Conservation (phyloP, 257 asterid genomes). For the Solanum lignicaule region DNA sequence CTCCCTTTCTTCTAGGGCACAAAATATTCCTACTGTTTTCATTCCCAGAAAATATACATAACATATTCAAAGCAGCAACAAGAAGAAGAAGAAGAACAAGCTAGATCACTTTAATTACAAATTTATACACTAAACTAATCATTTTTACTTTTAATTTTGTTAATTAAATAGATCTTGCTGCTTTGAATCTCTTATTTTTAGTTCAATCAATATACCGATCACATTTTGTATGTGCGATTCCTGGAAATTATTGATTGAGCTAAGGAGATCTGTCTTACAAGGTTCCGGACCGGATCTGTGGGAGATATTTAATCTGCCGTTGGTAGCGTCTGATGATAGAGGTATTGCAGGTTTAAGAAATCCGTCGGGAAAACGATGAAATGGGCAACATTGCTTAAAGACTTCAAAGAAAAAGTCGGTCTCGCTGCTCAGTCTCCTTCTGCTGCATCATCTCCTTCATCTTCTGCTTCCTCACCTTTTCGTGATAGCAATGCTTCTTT, state of each 20-base stretch:
- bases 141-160: background rate
- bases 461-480: conserved; percentile 42
- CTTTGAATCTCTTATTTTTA: conserved; percentile 24
- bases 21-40: conserved; percentile 2
- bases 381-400: conserved; percentile 97
- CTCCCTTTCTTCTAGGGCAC: conserved; percentile 40
- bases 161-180: conserved; percentile 47
- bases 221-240: conserved; percentile 1
- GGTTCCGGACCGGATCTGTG: conserved; percentile 51
- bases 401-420: conserved; percentile 95
- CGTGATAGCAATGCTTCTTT: conserved; percentile 38
- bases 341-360: conserved; percentile 44
- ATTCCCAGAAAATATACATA: background rate
- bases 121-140: background rate
- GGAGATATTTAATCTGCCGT: conserved; percentile 23
- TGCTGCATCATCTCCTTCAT: conserved; percentile 39
- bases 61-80: background rate
- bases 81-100: background rate
- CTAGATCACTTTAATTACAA: conserved; percentile 13
- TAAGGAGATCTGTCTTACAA: conserved; percentile 47
- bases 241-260: conserved; percentile 8
- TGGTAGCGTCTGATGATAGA: conserved; percentile 54
- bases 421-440: conserved; percentile 55
- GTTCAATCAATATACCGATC: conserved; percentile 9
- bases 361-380: conserved; percentile 79